These are phyloP conservation scores for Mycena maculata DNA, from an alignment of 768 basidiomycete species.

Conservation along the genomic window DNA sequence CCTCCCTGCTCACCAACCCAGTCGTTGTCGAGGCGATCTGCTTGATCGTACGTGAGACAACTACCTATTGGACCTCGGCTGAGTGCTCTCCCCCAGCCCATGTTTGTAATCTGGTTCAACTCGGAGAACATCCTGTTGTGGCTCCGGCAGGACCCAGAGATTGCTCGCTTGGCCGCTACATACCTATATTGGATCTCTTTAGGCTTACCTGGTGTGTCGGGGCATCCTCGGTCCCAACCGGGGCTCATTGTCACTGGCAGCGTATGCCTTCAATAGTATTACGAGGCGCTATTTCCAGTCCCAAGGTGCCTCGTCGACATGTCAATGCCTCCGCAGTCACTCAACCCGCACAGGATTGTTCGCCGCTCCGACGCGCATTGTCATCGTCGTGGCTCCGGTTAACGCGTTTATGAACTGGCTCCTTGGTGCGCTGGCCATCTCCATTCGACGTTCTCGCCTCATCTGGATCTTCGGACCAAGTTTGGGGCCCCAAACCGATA, in stretches of 20 bases:
- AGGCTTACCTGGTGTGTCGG: not conserved
- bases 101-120: not conserved
- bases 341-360: not conserved
- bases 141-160: not conserved
- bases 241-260: not conserved
- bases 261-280: not conserved
- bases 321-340: too few relatives aligned
- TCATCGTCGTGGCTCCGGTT: not conserved
- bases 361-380: not conserved
- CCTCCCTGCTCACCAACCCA: not conserved
- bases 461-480: too few relatives aligned
- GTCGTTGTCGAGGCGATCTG: not conserved
- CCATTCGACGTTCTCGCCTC: too few relatives aligned
- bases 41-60: not conserved
- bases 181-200: not conserved
- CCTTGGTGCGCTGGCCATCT: too few relatives aligned
- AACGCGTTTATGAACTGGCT: too few relatives aligned
- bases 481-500: not conserved
- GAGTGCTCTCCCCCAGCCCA: not conserved
- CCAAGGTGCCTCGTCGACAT: not conserved
- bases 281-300: constrained; percentile 1
- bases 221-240: not conserved
- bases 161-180: not conserved
- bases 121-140: not conserved
- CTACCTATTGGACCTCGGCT: too few relatives aligned